Conservation (phyloP, 306 rosid genomes). For the Glycyrrhiza uralensis region DNA sequence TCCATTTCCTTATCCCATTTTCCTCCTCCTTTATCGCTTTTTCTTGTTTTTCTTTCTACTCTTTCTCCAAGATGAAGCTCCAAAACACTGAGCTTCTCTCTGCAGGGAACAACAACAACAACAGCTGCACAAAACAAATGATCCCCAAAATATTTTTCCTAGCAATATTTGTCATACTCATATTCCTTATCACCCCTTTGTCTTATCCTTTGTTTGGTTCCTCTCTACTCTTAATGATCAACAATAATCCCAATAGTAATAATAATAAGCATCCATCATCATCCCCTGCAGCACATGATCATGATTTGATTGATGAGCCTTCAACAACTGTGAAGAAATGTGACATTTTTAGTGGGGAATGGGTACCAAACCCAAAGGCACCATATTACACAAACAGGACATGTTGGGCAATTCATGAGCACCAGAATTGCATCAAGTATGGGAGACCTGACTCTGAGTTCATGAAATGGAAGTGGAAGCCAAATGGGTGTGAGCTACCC, state of each 20-base stretch:
- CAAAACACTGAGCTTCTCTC: conserved; percentile 34
- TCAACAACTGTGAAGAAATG: conserved; percentile 37
- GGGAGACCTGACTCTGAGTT: conserved; percentile 83
- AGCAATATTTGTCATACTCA: conserved; percentile 32
- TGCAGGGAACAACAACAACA: conserved; percentile 35
- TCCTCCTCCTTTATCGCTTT: not conserved
- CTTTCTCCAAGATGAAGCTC: conserved; percentile 50
- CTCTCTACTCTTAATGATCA: conserved; percentile 22
- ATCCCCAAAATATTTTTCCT: conserved; percentile 39
- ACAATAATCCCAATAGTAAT: too few relatives aligned
- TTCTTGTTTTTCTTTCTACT: conserved; percentile 14
- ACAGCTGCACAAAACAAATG: conserved; percentile 34
- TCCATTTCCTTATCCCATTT: not conserved
- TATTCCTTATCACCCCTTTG: conserved; percentile 45
- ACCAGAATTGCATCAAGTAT: conserved; percentile 77
- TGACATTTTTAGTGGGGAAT: conserved; percentile 75
- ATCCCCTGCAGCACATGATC: not conserved
- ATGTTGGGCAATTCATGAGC: conserved; percentile 83
- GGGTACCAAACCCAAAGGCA: conserved; percentile 71
- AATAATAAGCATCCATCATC: not conserved
- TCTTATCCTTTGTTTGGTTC: conserved; percentile 40
- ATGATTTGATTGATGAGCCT: conserved; percentile 17
- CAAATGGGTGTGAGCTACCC: conserved; percentile 71
- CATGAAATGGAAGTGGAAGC: conserved; percentile 90
- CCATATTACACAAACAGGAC: conserved; percentile 71